Percentiles rank a stretch among this genome's conserved stretches.
Conservation (phyloP, 1,284 basidiomycete genomes). For the Cryptococcus amylolentus region DNA sequence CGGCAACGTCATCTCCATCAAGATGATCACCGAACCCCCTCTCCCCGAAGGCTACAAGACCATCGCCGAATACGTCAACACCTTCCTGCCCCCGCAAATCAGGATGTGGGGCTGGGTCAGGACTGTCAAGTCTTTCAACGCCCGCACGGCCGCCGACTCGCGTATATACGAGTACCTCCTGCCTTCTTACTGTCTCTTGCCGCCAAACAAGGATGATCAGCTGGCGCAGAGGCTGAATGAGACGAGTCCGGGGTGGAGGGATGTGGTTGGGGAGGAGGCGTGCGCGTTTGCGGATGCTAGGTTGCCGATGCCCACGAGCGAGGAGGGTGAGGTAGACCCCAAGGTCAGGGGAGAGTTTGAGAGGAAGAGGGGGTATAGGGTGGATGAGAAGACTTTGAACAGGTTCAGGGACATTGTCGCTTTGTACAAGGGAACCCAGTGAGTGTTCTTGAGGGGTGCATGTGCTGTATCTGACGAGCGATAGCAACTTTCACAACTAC, state of each 20-base stretch:
- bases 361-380: constrained; percentile 61
- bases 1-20: constrained; percentile 80
- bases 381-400: constrained; percentile 57
- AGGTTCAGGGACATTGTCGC: constrained; percentile 59
- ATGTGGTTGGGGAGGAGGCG: constrained; percentile 27
- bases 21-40: constrained; percentile 76
- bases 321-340: constrained; percentile 24
- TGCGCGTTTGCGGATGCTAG: constrained; percentile 46
- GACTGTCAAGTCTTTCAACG: constrained; percentile 89
- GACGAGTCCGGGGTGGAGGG: constrained; percentile 43
- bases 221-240: constrained; percentile 56
- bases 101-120: constrained; percentile 89
- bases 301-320: constrained; percentile 34
- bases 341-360: constrained; percentile 38
- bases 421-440: constrained; percentile 65
- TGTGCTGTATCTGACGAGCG: neutral
- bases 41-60: constrained; percentile 57
- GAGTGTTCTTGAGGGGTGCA: constrained; percentile 14
- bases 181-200: constrained; percentile 88
- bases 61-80: constrained; percentile 74
- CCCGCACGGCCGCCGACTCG: constrained; percentile 84
- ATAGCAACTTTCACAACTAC: constrained; percentile 93
- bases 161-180: constrained; percentile 97
- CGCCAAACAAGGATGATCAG: constrained; percentile 73
- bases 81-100: constrained; percentile 81